Conservation (phyloP, 495 filamentous ascomycete species). For the Cairneyella variabilis region DNA sequence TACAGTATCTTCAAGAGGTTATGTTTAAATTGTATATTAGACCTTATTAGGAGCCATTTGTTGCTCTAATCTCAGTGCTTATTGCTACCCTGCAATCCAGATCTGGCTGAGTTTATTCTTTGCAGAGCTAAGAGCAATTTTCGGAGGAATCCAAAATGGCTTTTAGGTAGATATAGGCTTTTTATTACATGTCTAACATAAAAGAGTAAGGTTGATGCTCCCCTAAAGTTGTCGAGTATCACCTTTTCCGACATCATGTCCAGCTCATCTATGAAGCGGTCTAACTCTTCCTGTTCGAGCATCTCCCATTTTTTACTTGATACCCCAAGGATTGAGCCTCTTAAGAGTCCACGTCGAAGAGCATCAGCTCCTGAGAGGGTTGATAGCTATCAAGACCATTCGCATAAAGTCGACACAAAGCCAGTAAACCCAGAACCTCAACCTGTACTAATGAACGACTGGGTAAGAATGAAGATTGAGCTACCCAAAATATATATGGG, state of each 20-base stretch:
- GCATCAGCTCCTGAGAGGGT: neutral
- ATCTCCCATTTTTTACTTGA: neutral
- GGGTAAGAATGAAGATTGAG: slow-evolving; percentile 1
- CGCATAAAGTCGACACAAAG: neutral
- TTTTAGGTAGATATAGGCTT: neutral
- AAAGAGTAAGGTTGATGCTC: neutral
- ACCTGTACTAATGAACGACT: neutral
- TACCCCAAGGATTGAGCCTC: neutral
- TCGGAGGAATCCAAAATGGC: no score
- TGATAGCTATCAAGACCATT: neutral
- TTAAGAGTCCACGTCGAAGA: neutral
- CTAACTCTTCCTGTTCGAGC: neutral
- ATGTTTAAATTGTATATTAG: neutral
- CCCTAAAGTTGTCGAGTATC: neutral
- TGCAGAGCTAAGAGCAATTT: no score
- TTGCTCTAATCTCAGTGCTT: no score
- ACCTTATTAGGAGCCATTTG: no score
- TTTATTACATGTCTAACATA: neutral
- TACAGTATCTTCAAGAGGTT: neutral
- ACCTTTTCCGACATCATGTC: neutral
- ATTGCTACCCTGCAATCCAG: no score
- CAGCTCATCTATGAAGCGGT: neutral
- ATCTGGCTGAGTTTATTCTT: no score
- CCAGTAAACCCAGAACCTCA: neutral
- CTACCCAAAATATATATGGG: slow-evolving; percentile 1